phyloP scores from a whole-genome alignment of 306 rosid species.

The Quercus engelmannii region DNA sequence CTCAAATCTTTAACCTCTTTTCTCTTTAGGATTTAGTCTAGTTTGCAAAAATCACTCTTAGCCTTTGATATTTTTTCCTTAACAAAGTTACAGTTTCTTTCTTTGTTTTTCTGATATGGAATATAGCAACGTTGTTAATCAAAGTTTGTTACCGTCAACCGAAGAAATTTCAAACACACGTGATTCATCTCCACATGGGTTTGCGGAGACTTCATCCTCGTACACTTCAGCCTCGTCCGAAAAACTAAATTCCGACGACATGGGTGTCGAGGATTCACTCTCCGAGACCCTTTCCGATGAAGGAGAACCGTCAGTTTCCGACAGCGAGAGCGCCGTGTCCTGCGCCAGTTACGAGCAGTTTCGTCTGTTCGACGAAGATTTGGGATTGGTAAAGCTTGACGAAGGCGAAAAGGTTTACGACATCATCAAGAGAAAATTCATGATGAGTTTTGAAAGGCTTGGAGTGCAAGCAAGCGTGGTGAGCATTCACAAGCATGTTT shows the following conservation, averaged over 20 bases:
- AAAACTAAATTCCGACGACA: not conserved
- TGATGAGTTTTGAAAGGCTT: constrained; percentile 30
- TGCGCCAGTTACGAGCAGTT: constrained; percentile 15
- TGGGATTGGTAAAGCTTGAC: constrained; percentile 29
- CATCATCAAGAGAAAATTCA: constrained; percentile 40
- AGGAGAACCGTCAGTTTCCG: constrained; percentile 48
- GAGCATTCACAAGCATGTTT: constrained; percentile 36
- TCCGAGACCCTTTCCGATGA: not conserved
- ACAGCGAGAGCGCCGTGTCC: constrained; percentile 49
- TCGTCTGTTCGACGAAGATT: constrained; percentile 4
- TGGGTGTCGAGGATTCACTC: not conserved
- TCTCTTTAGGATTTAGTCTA: not conserved
- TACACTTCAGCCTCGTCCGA: not conserved
- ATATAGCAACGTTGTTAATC: not conserved
- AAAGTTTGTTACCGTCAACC: not conserved
- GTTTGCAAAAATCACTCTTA: not conserved
- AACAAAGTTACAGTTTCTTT: not conserved
- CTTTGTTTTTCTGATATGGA: constrained; percentile 26
- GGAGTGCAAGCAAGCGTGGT: constrained; percentile 34
- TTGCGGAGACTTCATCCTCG: not conserved
- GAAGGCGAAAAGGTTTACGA: constrained; percentile 45
- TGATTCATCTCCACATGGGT: not conserved
- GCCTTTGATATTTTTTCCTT: not conserved
- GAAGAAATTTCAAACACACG: not conserved
- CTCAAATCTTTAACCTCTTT: no score